Conservation (phyloP, 257 asterid species). For the Knoxia roxburghii region DNA sequence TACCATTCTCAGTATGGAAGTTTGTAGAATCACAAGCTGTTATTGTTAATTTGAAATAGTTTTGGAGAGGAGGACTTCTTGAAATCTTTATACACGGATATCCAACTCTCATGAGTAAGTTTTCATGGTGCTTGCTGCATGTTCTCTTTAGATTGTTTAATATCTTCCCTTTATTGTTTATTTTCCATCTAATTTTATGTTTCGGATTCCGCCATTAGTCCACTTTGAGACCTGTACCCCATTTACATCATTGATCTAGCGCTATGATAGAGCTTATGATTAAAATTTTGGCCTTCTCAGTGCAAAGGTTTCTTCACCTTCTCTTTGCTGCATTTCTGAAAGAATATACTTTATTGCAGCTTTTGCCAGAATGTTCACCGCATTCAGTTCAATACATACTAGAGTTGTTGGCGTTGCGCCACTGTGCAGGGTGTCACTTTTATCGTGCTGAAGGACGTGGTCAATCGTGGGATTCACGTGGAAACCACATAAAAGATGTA, state of each 20-base stretch:
- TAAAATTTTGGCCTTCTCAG: background rate
- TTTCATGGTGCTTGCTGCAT: background rate
- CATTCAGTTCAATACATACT: constrained; percentile 60
- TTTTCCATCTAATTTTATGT: background rate
- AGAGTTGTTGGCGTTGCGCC: constrained; percentile 61
- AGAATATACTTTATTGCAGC: constrained; percentile 40
- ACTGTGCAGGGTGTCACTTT: constrained; percentile 83
- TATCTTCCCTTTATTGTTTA: background rate
- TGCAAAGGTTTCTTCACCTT: background rate
- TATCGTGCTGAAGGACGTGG: constrained; percentile 88
- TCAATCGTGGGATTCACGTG: constrained; percentile 66
- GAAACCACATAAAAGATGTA: constrained; percentile 83
- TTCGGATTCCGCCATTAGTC: background rate
- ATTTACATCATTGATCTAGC: background rate
- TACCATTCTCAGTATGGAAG: background rate
- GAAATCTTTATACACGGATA: background rate
- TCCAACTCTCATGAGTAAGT: background rate
- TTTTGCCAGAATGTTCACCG: constrained; percentile 91
- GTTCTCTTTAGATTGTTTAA: background rate
- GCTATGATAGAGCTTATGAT: background rate
- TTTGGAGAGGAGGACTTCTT: background rate
- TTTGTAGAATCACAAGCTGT: background rate
- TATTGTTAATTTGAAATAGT: background rate
- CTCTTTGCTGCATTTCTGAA: background rate
- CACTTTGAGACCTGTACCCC: background rate